Evolutionary conservation across 306 rosid species (phyloP).

Genomic region (Quercus rubra): DNA sequence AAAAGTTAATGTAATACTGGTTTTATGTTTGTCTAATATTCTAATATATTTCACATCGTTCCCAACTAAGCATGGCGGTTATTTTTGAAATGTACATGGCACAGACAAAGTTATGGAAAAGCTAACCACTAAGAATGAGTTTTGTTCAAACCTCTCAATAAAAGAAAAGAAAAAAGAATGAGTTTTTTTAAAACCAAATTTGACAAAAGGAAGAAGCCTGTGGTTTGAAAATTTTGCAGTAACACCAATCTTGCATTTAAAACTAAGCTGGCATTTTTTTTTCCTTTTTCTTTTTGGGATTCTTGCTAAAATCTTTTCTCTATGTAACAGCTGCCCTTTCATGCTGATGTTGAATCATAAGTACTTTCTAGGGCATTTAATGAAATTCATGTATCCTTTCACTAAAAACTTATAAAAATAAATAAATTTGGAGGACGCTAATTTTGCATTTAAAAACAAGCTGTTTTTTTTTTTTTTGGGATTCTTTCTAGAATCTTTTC

Average conservation of each 20-base stretch:
- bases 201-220: background rate
- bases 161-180: too few species aligned
- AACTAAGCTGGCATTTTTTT: background rate
- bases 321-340: background rate
- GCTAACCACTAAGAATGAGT: background rate
- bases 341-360: background rate
- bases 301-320: background rate
- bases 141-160: background rate
- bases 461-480: background rate
- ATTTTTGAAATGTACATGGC: background rate
- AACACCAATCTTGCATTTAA: background rate
- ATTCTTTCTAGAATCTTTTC: background rate
- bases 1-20: background rate
- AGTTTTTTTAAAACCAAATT: background rate
- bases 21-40: background rate
- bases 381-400: background rate
- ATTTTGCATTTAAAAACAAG: background rate
- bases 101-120: background rate
- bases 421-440: background rate
- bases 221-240: background rate
- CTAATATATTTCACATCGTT: background rate
- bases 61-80: background rate
- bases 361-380: background rate
- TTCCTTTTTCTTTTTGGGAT: background rate
- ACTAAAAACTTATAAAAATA: too few species aligned